Conservation (phyloP, 805 yeast species). For the Zygosaccharomyces pseudorouxii region DNA sequence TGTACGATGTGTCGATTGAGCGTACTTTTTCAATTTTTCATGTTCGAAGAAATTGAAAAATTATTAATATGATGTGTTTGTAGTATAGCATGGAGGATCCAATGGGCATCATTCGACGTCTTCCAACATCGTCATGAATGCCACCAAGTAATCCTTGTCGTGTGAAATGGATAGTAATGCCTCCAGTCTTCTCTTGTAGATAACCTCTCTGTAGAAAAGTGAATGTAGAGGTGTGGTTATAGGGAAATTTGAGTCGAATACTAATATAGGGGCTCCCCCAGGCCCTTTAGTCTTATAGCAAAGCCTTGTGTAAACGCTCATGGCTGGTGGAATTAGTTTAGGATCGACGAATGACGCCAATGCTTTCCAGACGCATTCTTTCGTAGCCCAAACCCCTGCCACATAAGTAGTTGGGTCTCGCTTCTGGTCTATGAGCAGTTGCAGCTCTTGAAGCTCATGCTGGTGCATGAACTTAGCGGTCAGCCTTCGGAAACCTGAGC, state of each 20-base stretch:
- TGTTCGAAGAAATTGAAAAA: background rate
- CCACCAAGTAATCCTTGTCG: slow-evolving; percentile 28
- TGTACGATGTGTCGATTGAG: slow-evolving; percentile 2
- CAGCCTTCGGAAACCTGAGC: slow-evolving; percentile 13
- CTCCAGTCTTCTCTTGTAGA: slow-evolving; percentile 8
- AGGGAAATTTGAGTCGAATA: slow-evolving; percentile 12
- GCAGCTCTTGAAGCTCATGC: slow-evolving; percentile 13
- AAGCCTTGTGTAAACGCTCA: slow-evolving; percentile 25
- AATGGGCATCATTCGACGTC: background rate
- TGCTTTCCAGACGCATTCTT: slow-evolving; percentile 29
- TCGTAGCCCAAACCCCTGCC: slow-evolving; percentile 34
- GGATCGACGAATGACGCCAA: slow-evolving; percentile 15
- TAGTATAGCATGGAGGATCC: background rate
- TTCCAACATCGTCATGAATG: slow-evolving; percentile 10
- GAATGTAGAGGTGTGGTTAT: background rate
- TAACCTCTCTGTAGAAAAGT: slow-evolving; percentile 15
- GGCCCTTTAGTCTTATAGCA: slow-evolving; percentile 19
- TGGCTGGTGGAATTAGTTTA: slow-evolving; percentile 27
- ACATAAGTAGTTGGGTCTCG: slow-evolving; percentile 14
- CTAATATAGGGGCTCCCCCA: slow-evolving; percentile 20
- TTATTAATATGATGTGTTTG: background rate
- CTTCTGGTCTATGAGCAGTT: slow-evolving; percentile 4
- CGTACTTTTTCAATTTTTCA: background rate
- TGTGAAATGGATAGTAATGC: slow-evolving; percentile 29
- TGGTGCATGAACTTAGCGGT: slow-evolving; percentile 30